Conservation (phyloP, 176 grass and related monocot species). For the Raddia guianensis region DNA sequence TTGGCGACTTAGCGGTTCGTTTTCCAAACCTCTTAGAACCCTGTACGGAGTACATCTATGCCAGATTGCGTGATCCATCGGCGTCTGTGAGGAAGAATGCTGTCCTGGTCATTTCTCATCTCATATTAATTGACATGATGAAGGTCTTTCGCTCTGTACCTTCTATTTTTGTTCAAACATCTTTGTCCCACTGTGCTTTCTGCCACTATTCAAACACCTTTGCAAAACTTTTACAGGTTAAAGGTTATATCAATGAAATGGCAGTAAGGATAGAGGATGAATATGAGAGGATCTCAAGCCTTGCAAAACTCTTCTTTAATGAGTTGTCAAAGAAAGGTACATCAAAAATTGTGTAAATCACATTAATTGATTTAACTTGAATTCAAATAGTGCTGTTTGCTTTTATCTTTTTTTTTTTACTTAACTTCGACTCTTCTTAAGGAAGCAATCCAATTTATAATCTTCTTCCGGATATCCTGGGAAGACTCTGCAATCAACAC, state of each 20-base stretch:
- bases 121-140: conserved; percentile 99
- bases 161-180: not conserved
- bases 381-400: not conserved
- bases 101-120: conserved; percentile 96
- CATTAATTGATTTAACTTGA: not conserved
- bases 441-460: conserved; percentile 99
- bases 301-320: conserved; percentile 96
- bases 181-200: not conserved
- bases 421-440: conserved; percentile 42
- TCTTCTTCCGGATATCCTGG: conserved; percentile 94
- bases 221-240: conserved; percentile 62
- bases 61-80: conserved; percentile 69
- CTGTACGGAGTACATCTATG: conserved; percentile 95
- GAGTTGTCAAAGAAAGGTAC: conserved; percentile 99
- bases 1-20: conserved; percentile 89
- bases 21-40: conserved; percentile 97
- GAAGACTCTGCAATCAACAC: conserved; percentile 86
- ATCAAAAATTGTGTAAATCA: conserved; percentile 3
- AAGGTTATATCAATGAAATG: conserved; percentile 99
- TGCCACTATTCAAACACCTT: conserved; percentile 29
- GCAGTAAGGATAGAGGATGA: conserved; percentile 82
- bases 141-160: conserved; percentile 61
- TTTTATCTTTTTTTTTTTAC: conserved; percentile 43
- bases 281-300: conserved; percentile 86
- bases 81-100: conserved; percentile 91